Evolutionary conservation across 1,139 yeast species (phyloP), one percentile per base, ranked within the genome.

Genomic region (Pichia cactophila): DNA sequence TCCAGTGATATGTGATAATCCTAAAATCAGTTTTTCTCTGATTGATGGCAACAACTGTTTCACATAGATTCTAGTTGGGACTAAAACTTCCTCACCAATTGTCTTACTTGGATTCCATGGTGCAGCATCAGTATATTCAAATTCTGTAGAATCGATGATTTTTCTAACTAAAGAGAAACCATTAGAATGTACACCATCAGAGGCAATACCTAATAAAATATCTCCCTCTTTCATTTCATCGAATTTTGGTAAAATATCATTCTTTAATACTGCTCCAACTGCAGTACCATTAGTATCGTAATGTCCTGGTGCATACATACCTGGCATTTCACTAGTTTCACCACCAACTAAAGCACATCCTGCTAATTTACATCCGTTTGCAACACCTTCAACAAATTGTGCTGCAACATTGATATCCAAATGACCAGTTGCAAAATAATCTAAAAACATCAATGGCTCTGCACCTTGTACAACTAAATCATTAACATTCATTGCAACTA

Each of bases 291-390:
- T 92, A 53, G 96, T 90, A 69, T 94, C 99, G 66, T 94, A 94
- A 68, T 94, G 98, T 43, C 94, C 95, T 52, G 82, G 89, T 51
- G 83, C 86, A 64, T 94, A 94, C 85, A 94, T 88, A 58, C 98
- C 98, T 41, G 99, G 99, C 99, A 94, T 94, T 74, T 94, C 99
- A 50, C 96, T 87, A 45, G 99, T 94, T 69, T 94, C 98, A 58
- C 98, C 99, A 50, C 99, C 99, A 54, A 94, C 97, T 54, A 94
- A 76, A 9, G 99, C 98, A 76, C 98, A 92, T 14, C 96, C 96
- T 38, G 98, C 88, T 60, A 81, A 80, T 56, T 84, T 83, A 75
- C 99, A 94, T 48, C 98, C 99, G 57, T 86, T 86, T 44, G 97
- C 97, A 55, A 94, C 97, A 67, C 98, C 98, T 54, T 81, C 74